Conservation (phyloP, 1,139 yeast genomes). For the Scheffersomyces segobiensis region DNA sequence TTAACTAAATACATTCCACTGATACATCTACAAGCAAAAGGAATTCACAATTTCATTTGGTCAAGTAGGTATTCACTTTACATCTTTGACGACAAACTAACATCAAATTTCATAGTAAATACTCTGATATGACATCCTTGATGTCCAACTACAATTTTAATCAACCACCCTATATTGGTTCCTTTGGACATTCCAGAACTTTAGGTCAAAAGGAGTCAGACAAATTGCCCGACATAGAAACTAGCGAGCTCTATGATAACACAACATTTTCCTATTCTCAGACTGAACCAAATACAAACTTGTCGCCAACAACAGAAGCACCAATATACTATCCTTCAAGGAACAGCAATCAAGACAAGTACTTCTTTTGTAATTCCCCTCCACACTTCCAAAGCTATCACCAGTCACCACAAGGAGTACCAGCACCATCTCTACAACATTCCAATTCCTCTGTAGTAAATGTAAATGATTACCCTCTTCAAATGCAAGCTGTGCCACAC, state of each 20-base stretch:
- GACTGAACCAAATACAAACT: background rate
- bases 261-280: background rate
- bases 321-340: background rate
- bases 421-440: background rate
- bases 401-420: background rate
- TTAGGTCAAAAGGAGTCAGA: background rate
- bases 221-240: background rate
- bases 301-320: background rate
- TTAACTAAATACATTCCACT: background rate
- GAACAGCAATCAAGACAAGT: background rate
- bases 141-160: background rate
- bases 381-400: background rate
- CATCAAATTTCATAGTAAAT: background rate
- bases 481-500: background rate
- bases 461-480: background rate
- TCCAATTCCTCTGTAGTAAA: background rate
- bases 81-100: background rate
- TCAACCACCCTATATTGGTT: background rate
- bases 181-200: background rate
- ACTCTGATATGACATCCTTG: background rate
- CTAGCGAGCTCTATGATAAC: background rate
- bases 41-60: background rate
- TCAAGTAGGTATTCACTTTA: background rate
- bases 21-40: background rate
- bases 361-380: background rate